phyloP scores from a whole-genome alignment of 306 rosid species.

The Trifolium dubium region DNA sequence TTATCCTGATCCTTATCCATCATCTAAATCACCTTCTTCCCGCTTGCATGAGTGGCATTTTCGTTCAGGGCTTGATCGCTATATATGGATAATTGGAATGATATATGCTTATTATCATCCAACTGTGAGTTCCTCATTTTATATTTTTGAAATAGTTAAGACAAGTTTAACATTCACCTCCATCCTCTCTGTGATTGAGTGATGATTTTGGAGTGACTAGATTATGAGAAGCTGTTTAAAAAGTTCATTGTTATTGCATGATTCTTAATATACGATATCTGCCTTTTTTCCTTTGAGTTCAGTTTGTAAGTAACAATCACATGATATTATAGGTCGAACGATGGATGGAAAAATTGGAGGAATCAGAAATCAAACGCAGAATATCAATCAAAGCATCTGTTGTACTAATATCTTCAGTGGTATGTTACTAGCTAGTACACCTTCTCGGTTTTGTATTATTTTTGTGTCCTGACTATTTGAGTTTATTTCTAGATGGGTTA shows the following conservation, averaged over 20 bases:
- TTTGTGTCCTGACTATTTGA: slow-evolving; percentile 38
- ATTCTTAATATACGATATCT: slow-evolving; percentile 6
- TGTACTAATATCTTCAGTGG: slow-evolving; percentile 60
- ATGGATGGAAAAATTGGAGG: slow-evolving; percentile 98
- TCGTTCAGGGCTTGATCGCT: slow-evolving; percentile 97
- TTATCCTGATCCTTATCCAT: slow-evolving; percentile 72
- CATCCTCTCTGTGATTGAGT: slow-evolving; percentile 21
- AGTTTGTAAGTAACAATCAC: slow-evolving; percentile 36
- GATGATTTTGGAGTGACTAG: slow-evolving; percentile 25
- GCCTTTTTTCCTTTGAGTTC: slow-evolving; percentile 6
- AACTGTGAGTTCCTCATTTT: slow-evolving; percentile 65
- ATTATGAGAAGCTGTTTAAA: neutral
- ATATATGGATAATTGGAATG: slow-evolving; percentile 98
- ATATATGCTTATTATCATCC: slow-evolving; percentile 95
- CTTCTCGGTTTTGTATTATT: slow-evolving; percentile 15
- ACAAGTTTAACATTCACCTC: slow-evolving; percentile 25
- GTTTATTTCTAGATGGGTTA: slow-evolving; percentile 69
- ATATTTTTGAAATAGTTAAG: slow-evolving; percentile 31
- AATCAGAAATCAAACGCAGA: slow-evolving; percentile 75
- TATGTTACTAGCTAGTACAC: slow-evolving; percentile 43
- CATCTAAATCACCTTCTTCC: slow-evolving; percentile 64
- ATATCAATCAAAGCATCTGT: slow-evolving; percentile 76
- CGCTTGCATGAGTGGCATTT: slow-evolving; percentile 94
- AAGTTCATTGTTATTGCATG: neutral
- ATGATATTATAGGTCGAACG: slow-evolving; percentile 70